These are phyloP conservation scores for Podila minutissima DNA, from an alignment of 192 early-diverging fungal genomes.

Conservation along the genomic window DNA sequence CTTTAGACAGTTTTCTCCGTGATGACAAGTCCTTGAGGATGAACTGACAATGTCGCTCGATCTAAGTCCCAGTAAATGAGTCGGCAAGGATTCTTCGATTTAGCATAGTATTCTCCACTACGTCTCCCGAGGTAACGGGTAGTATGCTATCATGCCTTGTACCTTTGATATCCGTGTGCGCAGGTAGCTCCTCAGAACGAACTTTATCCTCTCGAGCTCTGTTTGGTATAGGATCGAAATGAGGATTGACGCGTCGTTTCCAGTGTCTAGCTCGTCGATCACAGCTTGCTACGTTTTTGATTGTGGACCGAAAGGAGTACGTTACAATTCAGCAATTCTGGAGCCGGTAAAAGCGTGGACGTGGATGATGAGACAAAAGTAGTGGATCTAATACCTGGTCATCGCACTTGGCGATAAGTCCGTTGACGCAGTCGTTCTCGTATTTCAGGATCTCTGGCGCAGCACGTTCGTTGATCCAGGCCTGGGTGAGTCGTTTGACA, in stretches of 20 bases:
- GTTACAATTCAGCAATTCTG: background rate
- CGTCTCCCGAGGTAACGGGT: too few relatives aligned
- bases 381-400: conserved; percentile 54
- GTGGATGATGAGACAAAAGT: background rate
- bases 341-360: background rate
- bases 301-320: background rate
- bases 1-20: conserved; percentile 54
- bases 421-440: conserved; percentile 49
- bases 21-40: conserved; percentile 52
- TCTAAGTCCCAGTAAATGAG: conserved; percentile 49
- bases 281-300: conserved; percentile 29
- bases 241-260: conserved; percentile 58
- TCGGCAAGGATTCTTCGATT: too few relatives aligned
- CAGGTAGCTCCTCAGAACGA: conserved; percentile 70
- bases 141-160: background rate
- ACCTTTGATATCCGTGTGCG: conserved; percentile 73
- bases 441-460: conserved; percentile 73
- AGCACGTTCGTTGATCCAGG: conserved; percentile 76
- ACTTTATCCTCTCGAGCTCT: conserved; percentile 76
- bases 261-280: conserved; percentile 44
- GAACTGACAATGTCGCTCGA: conserved; percentile 62
- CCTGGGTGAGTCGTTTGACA: conserved; percentile 57
- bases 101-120: too few relatives aligned
- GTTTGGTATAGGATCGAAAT: conserved; percentile 66
- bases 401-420: conserved; percentile 64